These are phyloP conservation scores for Aspergillus calidoustus DNA, from an alignment of 2,329 filamentous ascomycete species.

Conservation along the genomic window DNA sequence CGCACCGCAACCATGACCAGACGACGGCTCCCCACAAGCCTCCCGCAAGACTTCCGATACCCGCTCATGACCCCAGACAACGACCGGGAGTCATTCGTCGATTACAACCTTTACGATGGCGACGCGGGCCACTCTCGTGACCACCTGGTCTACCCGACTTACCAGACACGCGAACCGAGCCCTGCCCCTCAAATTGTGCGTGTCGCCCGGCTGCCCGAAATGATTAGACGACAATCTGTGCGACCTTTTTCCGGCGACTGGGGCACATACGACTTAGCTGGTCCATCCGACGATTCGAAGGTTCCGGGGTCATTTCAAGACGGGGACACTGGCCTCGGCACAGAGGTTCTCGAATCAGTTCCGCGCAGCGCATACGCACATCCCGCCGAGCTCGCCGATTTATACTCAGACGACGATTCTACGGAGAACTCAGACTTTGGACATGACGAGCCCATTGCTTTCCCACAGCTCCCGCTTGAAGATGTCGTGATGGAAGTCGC, in stretches of 20 bases:
- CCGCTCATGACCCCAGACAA: conserved; percentile 13
- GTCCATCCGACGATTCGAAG: background rate
- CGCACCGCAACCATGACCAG: conserved; percentile 7
- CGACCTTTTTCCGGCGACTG: conserved; percentile 13
- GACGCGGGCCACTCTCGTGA: conserved; percentile 8
- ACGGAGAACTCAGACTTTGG: conserved; percentile 12
- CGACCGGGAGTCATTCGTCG: conserved; percentile 13
- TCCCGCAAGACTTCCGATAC: conserved; percentile 12
- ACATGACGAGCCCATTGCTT: conserved; percentile 3
- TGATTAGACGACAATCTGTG: conserved; percentile 16
- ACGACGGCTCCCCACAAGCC: conserved; percentile 9
- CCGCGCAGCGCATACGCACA: conserved; percentile 7
- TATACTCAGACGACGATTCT: conserved; percentile 17
- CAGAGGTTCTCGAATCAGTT: conserved; percentile 6
- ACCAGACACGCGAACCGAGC: conserved; percentile 16
- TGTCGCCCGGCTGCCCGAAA: conserved; percentile 15
- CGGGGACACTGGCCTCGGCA: background rate
- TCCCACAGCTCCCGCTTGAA: conserved; percentile 16
- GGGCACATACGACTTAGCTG: conserved; percentile 1
- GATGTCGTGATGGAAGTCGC: conserved; percentile 11
- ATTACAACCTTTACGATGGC: conserved; percentile 9
- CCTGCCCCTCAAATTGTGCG: conserved; percentile 16
- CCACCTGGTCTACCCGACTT: conserved; percentile 6
- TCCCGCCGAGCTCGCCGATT: conserved; percentile 8
- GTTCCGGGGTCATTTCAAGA: conserved; percentile 14